These are phyloP conservation scores for Puccinia hordei DNA, from an alignment of 1,284 basidiomycete species.

Conservation along the genomic window DNA sequence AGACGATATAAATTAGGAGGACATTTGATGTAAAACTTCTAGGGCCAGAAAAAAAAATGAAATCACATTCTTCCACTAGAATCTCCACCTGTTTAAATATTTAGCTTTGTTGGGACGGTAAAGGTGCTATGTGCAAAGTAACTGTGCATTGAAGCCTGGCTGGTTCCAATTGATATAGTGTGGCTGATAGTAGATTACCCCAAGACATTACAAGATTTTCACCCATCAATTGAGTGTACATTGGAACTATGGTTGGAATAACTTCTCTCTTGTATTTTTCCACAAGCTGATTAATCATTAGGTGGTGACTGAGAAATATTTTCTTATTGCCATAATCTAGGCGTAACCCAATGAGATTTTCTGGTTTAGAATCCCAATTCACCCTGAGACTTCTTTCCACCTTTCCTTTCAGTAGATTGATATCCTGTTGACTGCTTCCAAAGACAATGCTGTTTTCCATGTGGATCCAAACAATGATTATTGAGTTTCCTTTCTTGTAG, in stretches of 20 bases:
- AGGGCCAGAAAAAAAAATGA: no score
- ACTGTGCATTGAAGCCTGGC: no score
- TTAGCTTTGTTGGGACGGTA: no score
- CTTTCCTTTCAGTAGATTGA: background rate
- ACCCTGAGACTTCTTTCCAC: background rate
- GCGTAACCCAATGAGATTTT: background rate
- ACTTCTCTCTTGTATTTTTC: background rate
- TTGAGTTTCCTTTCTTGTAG: background rate
- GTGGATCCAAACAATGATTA: constrained; percentile 9
- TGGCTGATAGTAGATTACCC: background rate
- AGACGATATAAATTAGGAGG: no score
- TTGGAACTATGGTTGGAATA: background rate
- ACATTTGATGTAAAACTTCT: no score
- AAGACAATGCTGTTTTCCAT: constrained; percentile 3
- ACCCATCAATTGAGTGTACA: background rate
- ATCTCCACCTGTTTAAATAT: no score
- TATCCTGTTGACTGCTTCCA: background rate
- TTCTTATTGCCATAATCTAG: background rate
- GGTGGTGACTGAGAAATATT: background rate
- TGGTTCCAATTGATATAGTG: constrained; percentile 25
- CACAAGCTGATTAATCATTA: background rate
- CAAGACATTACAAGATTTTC: background rate
- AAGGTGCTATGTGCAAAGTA: no score
- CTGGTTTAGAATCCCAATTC: background rate
- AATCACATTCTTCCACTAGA: no score